These are phyloP conservation scores for Symbiodinium natans DNA, from an alignment of 73 alveolate species.

Conservation along the genomic window DNA sequence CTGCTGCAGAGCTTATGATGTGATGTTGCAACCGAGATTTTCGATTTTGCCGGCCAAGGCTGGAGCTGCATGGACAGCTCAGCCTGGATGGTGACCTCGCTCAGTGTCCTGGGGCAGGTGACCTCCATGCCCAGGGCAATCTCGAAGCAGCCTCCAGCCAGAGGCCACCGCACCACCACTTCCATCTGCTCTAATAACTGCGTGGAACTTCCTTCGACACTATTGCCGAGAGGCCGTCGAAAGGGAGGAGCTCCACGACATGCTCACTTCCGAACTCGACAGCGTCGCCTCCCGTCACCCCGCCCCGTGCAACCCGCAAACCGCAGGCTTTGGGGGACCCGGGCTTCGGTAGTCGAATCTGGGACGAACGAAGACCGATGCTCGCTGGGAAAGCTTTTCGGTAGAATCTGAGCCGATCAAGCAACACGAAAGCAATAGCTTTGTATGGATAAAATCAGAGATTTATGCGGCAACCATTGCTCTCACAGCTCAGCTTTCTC, in stretches of 20 bases:
- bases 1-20: neutral
- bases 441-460: too few relatives aligned
- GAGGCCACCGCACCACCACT: too few relatives aligned
- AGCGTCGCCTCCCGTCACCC: neutral
- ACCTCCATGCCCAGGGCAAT: neutral
- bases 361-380: too few relatives aligned
- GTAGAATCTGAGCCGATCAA: too few relatives aligned
- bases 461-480: too few relatives aligned
- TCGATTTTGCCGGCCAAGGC: neutral
- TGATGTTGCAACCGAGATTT: too few relatives aligned
- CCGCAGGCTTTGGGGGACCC: neutral
- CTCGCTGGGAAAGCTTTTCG: too few relatives aligned
- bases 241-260: neutral
- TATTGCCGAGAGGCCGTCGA: neutral
- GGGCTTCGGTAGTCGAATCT: too few relatives aligned
- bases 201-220: neutral
- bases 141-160: neutral
- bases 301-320: neutral
- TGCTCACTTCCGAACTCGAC: neutral
- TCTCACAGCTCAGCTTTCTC: too few relatives aligned
- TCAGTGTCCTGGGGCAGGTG: neutral
- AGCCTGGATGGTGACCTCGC: neutral
- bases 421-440: too few relatives aligned
- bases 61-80: neutral
- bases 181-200: neutral